phyloP scores from a whole-genome alignment of 192 early-diverging fungal species.

The Coemansia erecta region DNA sequence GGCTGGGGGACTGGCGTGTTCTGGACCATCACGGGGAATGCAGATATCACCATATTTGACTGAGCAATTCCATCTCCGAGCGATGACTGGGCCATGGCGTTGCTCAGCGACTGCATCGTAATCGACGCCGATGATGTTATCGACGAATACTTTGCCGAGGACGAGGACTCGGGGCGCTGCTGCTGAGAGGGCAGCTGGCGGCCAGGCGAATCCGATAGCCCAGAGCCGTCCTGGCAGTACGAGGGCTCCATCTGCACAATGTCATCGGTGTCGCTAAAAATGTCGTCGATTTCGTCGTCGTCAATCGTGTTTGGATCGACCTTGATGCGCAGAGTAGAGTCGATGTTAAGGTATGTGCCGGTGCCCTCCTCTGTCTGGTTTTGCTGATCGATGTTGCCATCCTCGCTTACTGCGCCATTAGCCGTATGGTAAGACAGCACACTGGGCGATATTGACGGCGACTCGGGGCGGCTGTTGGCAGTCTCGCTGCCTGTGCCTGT shows the following conservation, averaged over 20 bases:
- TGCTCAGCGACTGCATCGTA: conserved; percentile 40
- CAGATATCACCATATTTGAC: conserved; percentile 21
- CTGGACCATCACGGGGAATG: conserved; percentile 35
- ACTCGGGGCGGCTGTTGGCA: conserved; percentile 9
- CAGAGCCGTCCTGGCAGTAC: conserved; percentile 37
- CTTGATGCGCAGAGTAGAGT: conserved; percentile 40
- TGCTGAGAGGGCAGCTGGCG: neutral
- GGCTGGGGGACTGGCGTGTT: conserved; percentile 4
- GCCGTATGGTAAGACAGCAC: conserved; percentile 40
- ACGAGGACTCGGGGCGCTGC: neutral
- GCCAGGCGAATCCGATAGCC: conserved; percentile 16
- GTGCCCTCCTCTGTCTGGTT: conserved; percentile 1
- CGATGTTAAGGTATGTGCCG: conserved; percentile 1
- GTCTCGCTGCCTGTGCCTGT: conserved; percentile 12
- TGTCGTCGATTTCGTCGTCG: conserved; percentile 41
- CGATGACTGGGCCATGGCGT: conserved; percentile 20
- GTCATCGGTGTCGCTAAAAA: conserved; percentile 48
- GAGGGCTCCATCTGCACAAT: conserved; percentile 47
- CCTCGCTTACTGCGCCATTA: conserved; percentile 25
- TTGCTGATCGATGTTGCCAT: neutral
- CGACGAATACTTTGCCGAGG: conserved; percentile 9
- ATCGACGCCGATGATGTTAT: conserved; percentile 28
- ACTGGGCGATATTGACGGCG: conserved; percentile 22
- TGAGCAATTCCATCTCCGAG: neutral
- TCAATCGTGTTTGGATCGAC: conserved; percentile 27